phyloP scores from a whole-genome alignment of 768 basidiomycete genomes.

The Cantharellus cinnabarinus region DNA sequence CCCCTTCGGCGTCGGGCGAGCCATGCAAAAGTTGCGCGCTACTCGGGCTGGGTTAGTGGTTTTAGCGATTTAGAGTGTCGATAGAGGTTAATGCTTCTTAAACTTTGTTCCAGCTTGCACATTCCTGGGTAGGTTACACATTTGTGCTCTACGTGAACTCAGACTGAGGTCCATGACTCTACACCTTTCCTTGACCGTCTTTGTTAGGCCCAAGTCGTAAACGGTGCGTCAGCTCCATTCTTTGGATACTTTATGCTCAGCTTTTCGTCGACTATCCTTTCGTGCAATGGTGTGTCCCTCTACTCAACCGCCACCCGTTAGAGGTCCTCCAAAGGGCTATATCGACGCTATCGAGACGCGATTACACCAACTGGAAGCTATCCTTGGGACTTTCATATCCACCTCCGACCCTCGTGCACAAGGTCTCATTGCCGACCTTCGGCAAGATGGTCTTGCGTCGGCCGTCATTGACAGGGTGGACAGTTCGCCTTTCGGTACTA shows the following conservation, averaged over 20 bases:
- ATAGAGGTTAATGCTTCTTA: no score
- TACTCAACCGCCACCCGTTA: not conserved
- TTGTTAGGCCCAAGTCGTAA: constrained; percentile 13
- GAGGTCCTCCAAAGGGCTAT: constrained; percentile 84
- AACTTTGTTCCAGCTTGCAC: not conserved
- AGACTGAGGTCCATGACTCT: constrained; percentile 17
- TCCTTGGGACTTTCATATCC: constrained; percentile 53
- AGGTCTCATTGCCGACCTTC: constrained; percentile 21
- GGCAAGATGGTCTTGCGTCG: constrained; percentile 47
- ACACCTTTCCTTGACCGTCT: constrained; percentile 10
- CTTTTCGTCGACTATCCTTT: constrained; percentile 50
- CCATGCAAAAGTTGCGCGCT: constrained; percentile 57
- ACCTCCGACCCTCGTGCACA: constrained; percentile 26
- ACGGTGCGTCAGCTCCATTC: constrained; percentile 9
- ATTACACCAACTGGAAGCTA: constrained; percentile 75
- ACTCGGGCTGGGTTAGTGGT: constrained; percentile 30
- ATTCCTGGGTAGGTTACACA: not conserved
- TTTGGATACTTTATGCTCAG: constrained; percentile 24
- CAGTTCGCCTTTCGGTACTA: constrained; percentile 45
- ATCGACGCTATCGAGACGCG: constrained; percentile 87
- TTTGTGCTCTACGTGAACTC: not conserved
- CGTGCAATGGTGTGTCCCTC: constrained; percentile 20
- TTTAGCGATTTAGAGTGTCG: not conserved
- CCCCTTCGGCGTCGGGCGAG: constrained; percentile 28
- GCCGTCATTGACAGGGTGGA: constrained; percentile 74